Evolutionary conservation across 805 yeast genomes (phyloP).

Genomic region (Saccharomycopsis babjevae): DNA sequence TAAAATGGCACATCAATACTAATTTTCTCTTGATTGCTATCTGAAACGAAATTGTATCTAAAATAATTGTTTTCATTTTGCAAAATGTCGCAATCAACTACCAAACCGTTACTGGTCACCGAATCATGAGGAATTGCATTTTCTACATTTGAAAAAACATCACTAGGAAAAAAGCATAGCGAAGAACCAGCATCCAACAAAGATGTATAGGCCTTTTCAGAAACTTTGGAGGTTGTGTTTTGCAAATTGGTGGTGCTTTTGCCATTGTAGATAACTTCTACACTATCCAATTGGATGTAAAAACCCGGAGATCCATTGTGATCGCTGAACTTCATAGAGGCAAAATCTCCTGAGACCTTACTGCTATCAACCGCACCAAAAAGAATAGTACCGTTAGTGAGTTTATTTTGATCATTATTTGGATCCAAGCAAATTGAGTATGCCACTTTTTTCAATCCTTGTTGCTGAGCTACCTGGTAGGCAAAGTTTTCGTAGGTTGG

Average conservation of each 20-base stretch:
- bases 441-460: constrained; percentile 42
- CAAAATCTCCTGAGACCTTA: constrained; percentile 44
- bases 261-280: constrained; percentile 3
- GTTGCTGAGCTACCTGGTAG: constrained; percentile 43
- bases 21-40: background rate
- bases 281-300: constrained; percentile 2
- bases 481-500: constrained; percentile 56
- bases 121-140: constrained; percentile 4
- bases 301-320: constrained; percentile 8
- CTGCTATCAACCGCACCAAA: constrained; percentile 67
- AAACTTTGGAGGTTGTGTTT: background rate
- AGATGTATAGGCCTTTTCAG: constrained; percentile 1
- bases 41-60: constrained; percentile 7
- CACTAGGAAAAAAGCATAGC: constrained; percentile 3
- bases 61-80: constrained; percentile 10
- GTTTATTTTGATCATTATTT: constrained; percentile 21
- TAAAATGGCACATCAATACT: constrained; percentile 14
- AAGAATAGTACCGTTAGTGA: constrained; percentile 37
- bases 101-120: constrained; percentile 1
- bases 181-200: constrained; percentile 15
- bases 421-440: constrained; percentile 55
- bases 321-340: constrained; percentile 33
- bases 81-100: constrained; percentile 8
- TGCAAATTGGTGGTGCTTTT: background rate
- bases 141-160: background rate